Evolutionary conservation across 306 rosid species (phyloP).

Genomic region (Acacia melanoxylon): DNA sequence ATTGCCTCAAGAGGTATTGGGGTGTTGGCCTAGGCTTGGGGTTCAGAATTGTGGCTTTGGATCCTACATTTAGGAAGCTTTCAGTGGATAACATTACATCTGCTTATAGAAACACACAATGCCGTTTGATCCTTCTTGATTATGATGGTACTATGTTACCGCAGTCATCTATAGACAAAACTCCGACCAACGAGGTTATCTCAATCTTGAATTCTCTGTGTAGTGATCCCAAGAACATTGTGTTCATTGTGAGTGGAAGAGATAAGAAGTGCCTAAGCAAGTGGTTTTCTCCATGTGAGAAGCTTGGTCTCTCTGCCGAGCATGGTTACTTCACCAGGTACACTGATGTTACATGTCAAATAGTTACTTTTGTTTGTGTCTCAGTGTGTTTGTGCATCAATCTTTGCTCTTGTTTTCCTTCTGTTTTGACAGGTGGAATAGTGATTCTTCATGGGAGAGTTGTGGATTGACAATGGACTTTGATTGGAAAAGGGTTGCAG

Average conservation of each 20-base stretch:
- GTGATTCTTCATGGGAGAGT: constrained; percentile 45
- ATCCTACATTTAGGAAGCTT: constrained; percentile 20
- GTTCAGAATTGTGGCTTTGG: constrained; percentile 19
- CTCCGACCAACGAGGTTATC: constrained; percentile 8
- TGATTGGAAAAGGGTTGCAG: constrained; percentile 65
- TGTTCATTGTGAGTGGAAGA: constrained; percentile 25
- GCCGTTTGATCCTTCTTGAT: constrained; percentile 17
- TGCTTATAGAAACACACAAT: background rate
- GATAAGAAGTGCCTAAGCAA: constrained; percentile 8
- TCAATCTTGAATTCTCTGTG: constrained; percentile 14
- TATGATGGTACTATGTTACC: constrained; percentile 25
- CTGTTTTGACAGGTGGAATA: constrained; percentile 47
- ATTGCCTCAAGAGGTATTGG: constrained; percentile 22
- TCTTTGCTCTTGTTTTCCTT: background rate
- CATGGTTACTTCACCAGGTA: constrained; percentile 25
- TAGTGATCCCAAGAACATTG: constrained; percentile 7
- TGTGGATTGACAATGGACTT: constrained; percentile 55
- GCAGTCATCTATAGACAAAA: background rate
- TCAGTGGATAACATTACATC: background rate
- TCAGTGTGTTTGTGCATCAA: background rate
- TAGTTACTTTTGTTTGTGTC: background rate
- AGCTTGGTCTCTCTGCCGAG: constrained; percentile 15
- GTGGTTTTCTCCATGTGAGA: constrained; percentile 25
- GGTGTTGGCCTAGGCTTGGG: constrained; percentile 14
- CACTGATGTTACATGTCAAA: background rate